Percentiles rank a stretch among this genome's conserved stretches.
These are phyloP conservation scores for Pseudocercospora eumusae DNA, from an alignment of 2,329 filamentous ascomycete species.

Conservation along the genomic window DNA sequence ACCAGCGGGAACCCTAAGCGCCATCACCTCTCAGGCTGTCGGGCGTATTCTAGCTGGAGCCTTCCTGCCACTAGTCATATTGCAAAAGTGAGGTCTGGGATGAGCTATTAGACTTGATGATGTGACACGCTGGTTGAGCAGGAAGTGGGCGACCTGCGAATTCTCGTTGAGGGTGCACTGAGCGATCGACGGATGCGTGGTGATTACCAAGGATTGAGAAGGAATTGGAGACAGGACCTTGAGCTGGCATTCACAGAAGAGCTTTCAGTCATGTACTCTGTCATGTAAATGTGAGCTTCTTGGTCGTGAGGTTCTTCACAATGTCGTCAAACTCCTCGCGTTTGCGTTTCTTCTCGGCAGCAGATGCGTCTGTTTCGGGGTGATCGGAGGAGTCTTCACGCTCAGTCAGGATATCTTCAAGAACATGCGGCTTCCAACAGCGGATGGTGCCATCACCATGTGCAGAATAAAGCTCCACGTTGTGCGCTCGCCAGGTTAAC, in stretches of 20 bases:
- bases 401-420: conserved; percentile 49
- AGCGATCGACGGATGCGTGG: background rate
- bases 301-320: conserved; percentile 73
- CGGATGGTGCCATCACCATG: conserved; percentile 83
- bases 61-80: conserved; percentile 40
- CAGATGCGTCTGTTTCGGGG: conserved; percentile 44
- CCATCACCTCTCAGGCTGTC: conserved; percentile 40
- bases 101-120: background rate
- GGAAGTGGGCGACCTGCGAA: background rate
- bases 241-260: background rate
- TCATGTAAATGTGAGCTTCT: conserved; percentile 60
- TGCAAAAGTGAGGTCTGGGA: conserved; percentile 36
- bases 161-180: background rate
- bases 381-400: conserved; percentile 46
- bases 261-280: background rate
- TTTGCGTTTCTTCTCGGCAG: conserved; percentile 64
- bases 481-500: conserved; percentile 72
- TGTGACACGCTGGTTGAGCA: background rate
- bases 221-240: background rate
- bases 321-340: conserved; percentile 77
- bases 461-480: conserved; percentile 75
- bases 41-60: conserved; percentile 37
- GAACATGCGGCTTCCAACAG: conserved; percentile 68
- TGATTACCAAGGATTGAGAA: background rate
- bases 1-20: conserved; percentile 40